Conservation (phyloP, 306 rosid species). For the Fragaria vesca region DNA sequence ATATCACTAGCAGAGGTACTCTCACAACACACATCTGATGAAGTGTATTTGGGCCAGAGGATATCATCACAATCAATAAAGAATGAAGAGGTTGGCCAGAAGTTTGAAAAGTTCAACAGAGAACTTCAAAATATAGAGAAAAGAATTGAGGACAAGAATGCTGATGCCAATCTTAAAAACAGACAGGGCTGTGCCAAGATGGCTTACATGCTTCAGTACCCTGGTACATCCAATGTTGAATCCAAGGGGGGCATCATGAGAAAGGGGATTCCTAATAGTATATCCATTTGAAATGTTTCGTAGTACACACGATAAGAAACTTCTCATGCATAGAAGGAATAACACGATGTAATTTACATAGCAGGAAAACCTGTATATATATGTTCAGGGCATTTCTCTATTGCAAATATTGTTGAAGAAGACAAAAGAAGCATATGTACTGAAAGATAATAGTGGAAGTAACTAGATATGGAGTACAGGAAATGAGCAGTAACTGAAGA, state of each 20-base stretch:
- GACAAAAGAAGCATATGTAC: neutral
- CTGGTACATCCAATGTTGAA: constrained; percentile 40
- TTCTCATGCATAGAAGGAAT: neutral
- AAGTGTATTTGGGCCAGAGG: constrained; percentile 50
- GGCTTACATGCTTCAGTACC: constrained; percentile 44
- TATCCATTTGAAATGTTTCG: constrained; percentile 39
- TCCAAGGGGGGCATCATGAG: constrained; percentile 40
- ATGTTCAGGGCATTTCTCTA: neutral
- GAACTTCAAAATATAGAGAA: constrained; percentile 46
- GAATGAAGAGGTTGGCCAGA: constrained; percentile 38
- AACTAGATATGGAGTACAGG: neutral
- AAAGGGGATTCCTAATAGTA: constrained; percentile 58
- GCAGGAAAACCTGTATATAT: neutral
- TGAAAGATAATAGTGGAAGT: neutral
- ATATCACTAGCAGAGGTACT: constrained; percentile 47
- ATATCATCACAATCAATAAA: constrained; percentile 53
- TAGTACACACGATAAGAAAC: neutral
- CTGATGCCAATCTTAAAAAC: constrained; percentile 57
- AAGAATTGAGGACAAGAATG: constrained; percentile 49
- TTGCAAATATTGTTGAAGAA: neutral
- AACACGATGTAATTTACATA: neutral
- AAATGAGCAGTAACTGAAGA: neutral
- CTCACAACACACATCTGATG: constrained; percentile 55
- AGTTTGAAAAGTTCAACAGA: constrained; percentile 48
- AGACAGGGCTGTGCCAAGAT: constrained; percentile 49